Evolutionary conservation across 495 filamentous ascomycete genomes (phyloP).

Genomic region (Aspergillus bridgeri): DNA sequence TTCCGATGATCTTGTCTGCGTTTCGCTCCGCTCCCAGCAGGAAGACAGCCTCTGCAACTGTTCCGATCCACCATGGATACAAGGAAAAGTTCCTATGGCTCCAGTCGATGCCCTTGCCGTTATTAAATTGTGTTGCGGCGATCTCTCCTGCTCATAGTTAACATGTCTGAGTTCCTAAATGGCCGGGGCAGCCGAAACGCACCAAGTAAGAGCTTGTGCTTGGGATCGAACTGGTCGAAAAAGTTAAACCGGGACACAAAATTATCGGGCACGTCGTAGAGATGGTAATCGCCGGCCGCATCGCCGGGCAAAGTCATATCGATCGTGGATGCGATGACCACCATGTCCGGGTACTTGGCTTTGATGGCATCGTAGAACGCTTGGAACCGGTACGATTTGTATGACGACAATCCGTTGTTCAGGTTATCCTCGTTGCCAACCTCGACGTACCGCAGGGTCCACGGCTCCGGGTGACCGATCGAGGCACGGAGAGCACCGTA

Average conservation of each 20-base stretch:
- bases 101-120: slow-evolving; percentile 28
- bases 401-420: slow-evolving; percentile 31
- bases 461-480: slow-evolving; percentile 45
- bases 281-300: slow-evolving; percentile 45
- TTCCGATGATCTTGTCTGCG: slow-evolving; percentile 46
- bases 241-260: slow-evolving; percentile 52
- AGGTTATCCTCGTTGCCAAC: slow-evolving; percentile 58
- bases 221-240: slow-evolving; percentile 43
- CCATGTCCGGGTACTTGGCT: slow-evolving; percentile 47
- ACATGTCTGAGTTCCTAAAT: background rate
- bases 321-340: slow-evolving; percentile 42
- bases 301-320: slow-evolving; percentile 36
- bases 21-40: slow-evolving; percentile 66
- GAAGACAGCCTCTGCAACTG: slow-evolving; percentile 64
- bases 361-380: slow-evolving; percentile 48
- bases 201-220: slow-evolving; percentile 44
- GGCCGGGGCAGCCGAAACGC: slow-evolving; percentile 27
- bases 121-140: slow-evolving; percentile 46
- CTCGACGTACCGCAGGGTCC: slow-evolving; percentile 47
- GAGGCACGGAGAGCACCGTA: slow-evolving; percentile 45
- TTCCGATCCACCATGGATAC: slow-evolving; percentile 50
- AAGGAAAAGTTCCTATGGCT: slow-evolving; percentile 28
- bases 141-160: slow-evolving; percentile 39
- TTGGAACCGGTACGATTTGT: slow-evolving; percentile 42
- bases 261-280: slow-evolving; percentile 48